These are phyloP conservation scores for Cudoniella acicularis DNA, from an alignment of 495 filamentous ascomycete species.

Conservation along the genomic window DNA sequence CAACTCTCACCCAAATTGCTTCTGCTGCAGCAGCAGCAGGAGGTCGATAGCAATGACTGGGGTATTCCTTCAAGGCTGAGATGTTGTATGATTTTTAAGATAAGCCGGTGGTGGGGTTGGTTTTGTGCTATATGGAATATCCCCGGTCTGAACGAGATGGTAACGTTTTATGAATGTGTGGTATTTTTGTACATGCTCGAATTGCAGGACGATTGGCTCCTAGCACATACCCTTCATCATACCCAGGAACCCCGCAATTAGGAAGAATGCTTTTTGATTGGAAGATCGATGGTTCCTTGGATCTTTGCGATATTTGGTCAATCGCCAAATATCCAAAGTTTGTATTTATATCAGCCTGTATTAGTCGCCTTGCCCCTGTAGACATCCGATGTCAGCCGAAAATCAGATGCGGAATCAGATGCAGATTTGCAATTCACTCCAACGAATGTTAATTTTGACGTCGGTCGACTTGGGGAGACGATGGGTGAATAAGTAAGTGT, in stretches of 20 bases:
- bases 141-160: too few species aligned
- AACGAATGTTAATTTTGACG: too few species aligned
- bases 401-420: too few species aligned
- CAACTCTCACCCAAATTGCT: conserved; percentile 23
- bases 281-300: neutral
- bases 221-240: neutral
- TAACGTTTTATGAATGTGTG: neutral
- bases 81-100: too few species aligned
- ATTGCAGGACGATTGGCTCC: neutral
- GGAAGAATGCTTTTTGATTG: neutral
- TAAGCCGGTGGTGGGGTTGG: too few species aligned
- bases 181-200: neutral
- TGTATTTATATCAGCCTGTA: neutral
- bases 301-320: neutral
- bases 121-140: too few species aligned
- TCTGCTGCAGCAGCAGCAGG: conserved; percentile 12
- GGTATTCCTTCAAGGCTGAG: neutral
- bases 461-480: too few species aligned
- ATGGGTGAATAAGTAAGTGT: too few species aligned
- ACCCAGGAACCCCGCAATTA: neutral
- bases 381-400: neutral
- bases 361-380: neutral
- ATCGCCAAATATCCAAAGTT: neutral
- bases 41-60: neutral
- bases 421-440: too few species aligned